Base-by-base conservation (phyloP, 306 rosid genomes). In the Cyclanthera cordifolia region DNA sequence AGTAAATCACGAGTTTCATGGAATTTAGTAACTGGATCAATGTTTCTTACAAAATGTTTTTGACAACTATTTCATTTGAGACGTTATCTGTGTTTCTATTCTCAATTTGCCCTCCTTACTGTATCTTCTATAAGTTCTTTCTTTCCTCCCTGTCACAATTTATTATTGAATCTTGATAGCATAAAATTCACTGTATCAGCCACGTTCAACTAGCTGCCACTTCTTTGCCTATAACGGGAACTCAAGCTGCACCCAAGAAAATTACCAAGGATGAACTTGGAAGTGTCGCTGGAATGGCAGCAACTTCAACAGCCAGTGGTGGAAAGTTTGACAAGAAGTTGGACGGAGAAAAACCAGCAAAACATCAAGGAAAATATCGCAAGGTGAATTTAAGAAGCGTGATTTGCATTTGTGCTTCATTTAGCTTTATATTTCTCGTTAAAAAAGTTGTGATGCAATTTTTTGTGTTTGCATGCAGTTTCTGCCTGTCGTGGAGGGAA, bases 281-380 rank as follows among this genome's bases (percentile, higher is more conserved):
- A 45, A 79, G 70, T 75, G 90, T 86, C 16, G 96, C 99, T 14
- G 96, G 99, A 73, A 45, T 88, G 53, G 99, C 95, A 41, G 87
- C 96, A 83, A 79, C 88, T 65, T 79, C 99, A 25, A 90, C 96
- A 9, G 98, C 96, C 53, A 93, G 98, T 60, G 98, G 95, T 54
- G 99, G 99, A 39, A 93, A 93, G 71, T 93, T 90, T 74, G 99
- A 93, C 80, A 90, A 86, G 82, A 93, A 86, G 79, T 79, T 93
- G 69, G 71, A 82, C 0, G 99, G 99, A 9, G 97, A 93, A 81
- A 93, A 85, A 79, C 86, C 92, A 71, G 79, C 86, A 6, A 80
- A 81, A 72, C 94, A 93, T 73, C 34, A 82, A 77, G 95, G 95
- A 79, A 93, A 90, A 84, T 78, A 77, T 73, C 87, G 97, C 73